Conservation (phyloP, 805 yeast genomes). For the Teunomyces kruisii region DNA sequence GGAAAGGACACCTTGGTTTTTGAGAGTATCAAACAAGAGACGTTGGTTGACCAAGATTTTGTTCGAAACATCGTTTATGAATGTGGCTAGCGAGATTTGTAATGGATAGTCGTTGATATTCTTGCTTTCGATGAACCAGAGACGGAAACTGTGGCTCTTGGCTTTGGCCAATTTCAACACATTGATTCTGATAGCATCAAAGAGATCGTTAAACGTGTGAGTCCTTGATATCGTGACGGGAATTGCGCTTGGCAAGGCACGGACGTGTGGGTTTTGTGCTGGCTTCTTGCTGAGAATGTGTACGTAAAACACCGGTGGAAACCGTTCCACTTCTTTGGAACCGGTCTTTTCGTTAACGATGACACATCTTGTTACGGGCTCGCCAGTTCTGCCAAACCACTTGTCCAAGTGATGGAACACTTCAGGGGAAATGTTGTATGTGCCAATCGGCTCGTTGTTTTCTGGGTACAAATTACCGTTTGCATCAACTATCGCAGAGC, state of each 20-base stretch:
- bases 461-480: slow-evolving; percentile 42
- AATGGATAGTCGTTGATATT: slow-evolving; percentile 21
- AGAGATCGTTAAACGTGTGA: slow-evolving; percentile 32
- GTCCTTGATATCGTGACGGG: slow-evolving; percentile 28
- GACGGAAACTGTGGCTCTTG: slow-evolving; percentile 20
- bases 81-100: slow-evolving; percentile 22
- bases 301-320: slow-evolving; percentile 36
- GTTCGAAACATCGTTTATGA: slow-evolving; percentile 27
- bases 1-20: slow-evolving; percentile 24
- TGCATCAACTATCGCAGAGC: slow-evolving; percentile 42
- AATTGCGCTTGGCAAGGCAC: slow-evolving; percentile 12
- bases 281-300: slow-evolving; percentile 29
- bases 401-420: slow-evolving; percentile 45
- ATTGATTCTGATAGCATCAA: slow-evolving; percentile 23
- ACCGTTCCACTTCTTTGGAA: slow-evolving; percentile 30
- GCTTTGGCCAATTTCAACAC: slow-evolving; percentile 20
- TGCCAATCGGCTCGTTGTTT: slow-evolving; percentile 16
- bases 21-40: slow-evolving; percentile 23
- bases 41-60: slow-evolving; percentile 28
- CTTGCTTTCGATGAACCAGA: slow-evolving; percentile 37
- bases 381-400: slow-evolving; percentile 55
- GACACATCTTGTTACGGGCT: slow-evolving; percentile 33
- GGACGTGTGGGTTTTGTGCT: slow-evolving; percentile 2
- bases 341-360: slow-evolving; percentile 25
- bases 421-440: slow-evolving; percentile 37